Evolutionary conservation across 2,329 filamentous ascomycete genomes (phyloP).

Genomic region (Pseudogymnoascus sp.): DNA sequence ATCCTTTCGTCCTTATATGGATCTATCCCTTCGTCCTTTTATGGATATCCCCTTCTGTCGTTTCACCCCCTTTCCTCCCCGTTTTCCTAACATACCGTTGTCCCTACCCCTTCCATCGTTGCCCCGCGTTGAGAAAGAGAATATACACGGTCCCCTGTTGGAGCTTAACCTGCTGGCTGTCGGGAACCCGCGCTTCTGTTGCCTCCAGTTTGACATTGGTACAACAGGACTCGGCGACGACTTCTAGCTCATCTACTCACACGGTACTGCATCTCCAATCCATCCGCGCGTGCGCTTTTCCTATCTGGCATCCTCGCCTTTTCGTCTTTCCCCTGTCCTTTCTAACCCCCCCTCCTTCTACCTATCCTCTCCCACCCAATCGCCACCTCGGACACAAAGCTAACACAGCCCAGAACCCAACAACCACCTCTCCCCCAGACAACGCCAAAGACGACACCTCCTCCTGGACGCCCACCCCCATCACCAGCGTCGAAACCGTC

Average conservation of each 20-base stretch:
- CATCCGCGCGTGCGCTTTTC: background rate
- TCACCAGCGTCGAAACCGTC: slow-evolving; percentile 43
- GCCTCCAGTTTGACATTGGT: slow-evolving; percentile 28
- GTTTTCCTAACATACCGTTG: slow-evolving; percentile 11
- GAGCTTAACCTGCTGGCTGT: background rate
- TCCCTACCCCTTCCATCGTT: background rate
- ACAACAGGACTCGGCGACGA: slow-evolving; percentile 25
- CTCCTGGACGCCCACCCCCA: slow-evolving; percentile 31
- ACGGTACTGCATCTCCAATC: slow-evolving; percentile 2
- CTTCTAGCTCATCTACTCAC: slow-evolving; percentile 13
- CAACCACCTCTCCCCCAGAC: slow-evolving; percentile 5
- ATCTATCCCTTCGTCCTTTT: background rate
- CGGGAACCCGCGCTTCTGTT: background rate
- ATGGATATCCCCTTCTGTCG: background rate
- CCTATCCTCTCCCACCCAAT: background rate
- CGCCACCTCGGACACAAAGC: slow-evolving; percentile 10
- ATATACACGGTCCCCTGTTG: background rate
- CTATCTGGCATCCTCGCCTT: background rate
- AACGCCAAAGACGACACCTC: slow-evolving; percentile 15
- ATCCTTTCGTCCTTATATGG: slow-evolving; percentile 8
- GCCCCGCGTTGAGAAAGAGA: background rate
- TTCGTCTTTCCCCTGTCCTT: background rate
- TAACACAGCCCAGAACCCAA: slow-evolving; percentile 3
- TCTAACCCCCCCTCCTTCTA: background rate
- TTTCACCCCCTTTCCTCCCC: background rate